Evolutionary conservation across 1,284 basidiomycete species (phyloP), one percentile per base, ranked within the genome.

Genomic region (Mrakiaceae sp.): DNA sequence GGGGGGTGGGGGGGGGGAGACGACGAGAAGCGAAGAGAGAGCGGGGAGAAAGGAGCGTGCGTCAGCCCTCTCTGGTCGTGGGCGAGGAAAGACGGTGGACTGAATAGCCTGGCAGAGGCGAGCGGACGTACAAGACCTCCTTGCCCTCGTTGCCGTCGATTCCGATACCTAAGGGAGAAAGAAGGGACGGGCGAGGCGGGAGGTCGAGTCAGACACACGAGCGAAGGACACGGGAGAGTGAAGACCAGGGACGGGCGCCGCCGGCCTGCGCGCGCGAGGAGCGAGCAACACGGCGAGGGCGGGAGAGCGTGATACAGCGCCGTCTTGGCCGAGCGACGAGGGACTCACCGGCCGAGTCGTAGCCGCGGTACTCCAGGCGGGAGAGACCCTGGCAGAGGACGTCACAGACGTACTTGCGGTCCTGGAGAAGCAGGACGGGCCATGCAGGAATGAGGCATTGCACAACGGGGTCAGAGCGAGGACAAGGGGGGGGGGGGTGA

Each of bases 361-460:
- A 98, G 60, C 96, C 94, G 75, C 96, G 88, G 79, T 99, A 99
- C 76, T 99, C 96, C 72, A 98, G 87, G 68, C 96, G 87, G 60
- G 90, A 86, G 68, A 98, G 87, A 70, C 94, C 96, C 70, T 88
- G 90, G 75, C 87, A 85, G 65, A 99, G 85, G 67, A 92, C 86
- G 72, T 98, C 93, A 70, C 96, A 86, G 71, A 98, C 83, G 71
- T 90, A 87, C 76, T 90, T 87, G 73, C 96, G 91, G 77, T 88
- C 86, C 90, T 94, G 73, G n/a, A 66, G 54, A 27, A 27, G 27
- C 27, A 2, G 27, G 27, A 27, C 27, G 27, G 27, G 27, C 27
- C 27, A 27, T 27, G 27, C 27, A 27, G 27, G 27, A 27, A 27
- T 27, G 27, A 27, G 27, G 27, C 27, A 27, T 27, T 27, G 27